phyloP scores from a whole-genome alignment of 225 moss, liverwort and hornwort genomes.

The Polytrichum formosum region DNA sequence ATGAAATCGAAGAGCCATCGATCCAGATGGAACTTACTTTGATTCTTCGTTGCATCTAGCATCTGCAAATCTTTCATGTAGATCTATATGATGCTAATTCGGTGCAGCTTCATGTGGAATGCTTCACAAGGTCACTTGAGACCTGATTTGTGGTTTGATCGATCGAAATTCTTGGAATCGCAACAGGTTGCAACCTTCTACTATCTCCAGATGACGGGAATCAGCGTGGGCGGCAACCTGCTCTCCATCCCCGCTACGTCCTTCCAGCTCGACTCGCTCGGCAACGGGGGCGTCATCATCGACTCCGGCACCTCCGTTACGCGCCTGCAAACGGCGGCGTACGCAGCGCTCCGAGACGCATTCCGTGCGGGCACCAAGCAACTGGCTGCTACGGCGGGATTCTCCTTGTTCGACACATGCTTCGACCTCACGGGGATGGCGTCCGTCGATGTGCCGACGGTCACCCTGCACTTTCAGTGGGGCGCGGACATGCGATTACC shows the following conservation, averaged over 20 bases:
- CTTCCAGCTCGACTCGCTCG: constrained; percentile 41
- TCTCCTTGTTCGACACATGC: constrained; percentile 63
- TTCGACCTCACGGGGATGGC: constrained; percentile 37
- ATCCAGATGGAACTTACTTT: too few species aligned
- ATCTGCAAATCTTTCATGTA: too few species aligned
- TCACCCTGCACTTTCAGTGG: constrained; percentile 49
- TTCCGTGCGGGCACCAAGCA: constrained; percentile 37
- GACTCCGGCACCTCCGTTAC: constrained; percentile 60
- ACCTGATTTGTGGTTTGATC: too few species aligned
- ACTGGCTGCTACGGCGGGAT: constrained; percentile 31
- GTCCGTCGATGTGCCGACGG: constrained; percentile 44
- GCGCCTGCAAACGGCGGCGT: constrained; percentile 42
- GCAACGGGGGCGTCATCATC: constrained; percentile 56
- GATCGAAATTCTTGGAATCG: too few species aligned
- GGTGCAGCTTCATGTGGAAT: too few species aligned
- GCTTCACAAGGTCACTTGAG: too few species aligned
- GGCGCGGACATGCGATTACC: constrained; percentile 38
- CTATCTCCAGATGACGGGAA: constrained; percentile 57
- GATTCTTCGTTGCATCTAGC: too few species aligned
- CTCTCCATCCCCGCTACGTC: constrained; percentile 30
- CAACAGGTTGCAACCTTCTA: constrained; percentile 52
- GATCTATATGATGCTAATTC: too few species aligned
- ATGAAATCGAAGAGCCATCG: too few species aligned
- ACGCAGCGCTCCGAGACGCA: constrained; percentile 45
- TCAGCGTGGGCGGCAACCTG: constrained; percentile 52